Evolutionary conservation across 2,329 filamentous ascomycete species (phyloP), one percentile per base, ranked within the genome.

Genomic region (Acarospora socialis): DNA sequence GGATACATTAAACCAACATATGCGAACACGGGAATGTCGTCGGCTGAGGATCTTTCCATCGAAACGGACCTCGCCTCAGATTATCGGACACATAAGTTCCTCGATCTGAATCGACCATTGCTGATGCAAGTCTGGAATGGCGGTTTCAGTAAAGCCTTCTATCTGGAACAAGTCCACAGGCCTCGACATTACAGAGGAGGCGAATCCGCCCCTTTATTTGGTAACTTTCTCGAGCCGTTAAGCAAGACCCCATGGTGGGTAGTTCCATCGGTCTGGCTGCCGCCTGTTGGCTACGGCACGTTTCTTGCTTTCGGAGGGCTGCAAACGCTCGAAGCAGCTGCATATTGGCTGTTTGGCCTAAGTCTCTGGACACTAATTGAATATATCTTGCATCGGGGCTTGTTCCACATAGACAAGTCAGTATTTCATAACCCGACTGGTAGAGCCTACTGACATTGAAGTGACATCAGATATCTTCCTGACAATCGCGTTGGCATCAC

Each of bases 191-290:
- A 95, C 67, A 92, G 77, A 53, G 87, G 87, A 43, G 90, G 90
- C 36, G 74, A 75, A 40, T 94, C 84, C 5, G 90, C 90, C 21
- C 90, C 90, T 13, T 60, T 98, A 15, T 98, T 98, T 57, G 90
- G 90, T 38, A 95, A 98, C 60, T 92, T 98, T 54, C 65, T 98
- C n/a, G 90, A 98, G 60, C 90, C 90, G n/a, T 61, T 98, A 37
- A 86, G 77, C 55, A 80, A 86, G 66, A 98, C 90, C 2, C 73
- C 90, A 1, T 98, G 90, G 90, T 98, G 78, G 73, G 55, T 92
- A 26, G 68, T 98, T 7, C 90, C 90, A 3, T 65, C 65, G 0
- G 38, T 92, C 2, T 98, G 90, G 90, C 53, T 90, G 24, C 90
- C 90, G n/a, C 69, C 65, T 12, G 70, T 93, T 24, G 46, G 62